A percentile compares a stretch with the other conserved stretches of the same genome.
Evolutionary conservation across 2,329 filamentous ascomycete species (phyloP).

Genomic region (Monosporascus sp.): DNA sequence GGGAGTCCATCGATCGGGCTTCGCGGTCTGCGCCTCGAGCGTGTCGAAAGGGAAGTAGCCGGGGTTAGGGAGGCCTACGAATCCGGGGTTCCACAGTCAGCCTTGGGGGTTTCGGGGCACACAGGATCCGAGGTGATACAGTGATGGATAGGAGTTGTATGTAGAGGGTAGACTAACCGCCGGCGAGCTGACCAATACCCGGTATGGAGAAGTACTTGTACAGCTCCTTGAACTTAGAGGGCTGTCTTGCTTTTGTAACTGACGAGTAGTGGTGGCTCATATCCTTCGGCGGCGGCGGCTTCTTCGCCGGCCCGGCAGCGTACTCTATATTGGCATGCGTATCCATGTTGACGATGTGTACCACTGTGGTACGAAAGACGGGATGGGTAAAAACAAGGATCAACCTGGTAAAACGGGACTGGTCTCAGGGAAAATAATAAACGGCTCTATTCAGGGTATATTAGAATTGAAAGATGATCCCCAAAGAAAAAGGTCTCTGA

Average conservation of each 20-base stretch:
- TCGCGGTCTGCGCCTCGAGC: constrained; percentile 73
- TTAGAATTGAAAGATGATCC: too few relatives aligned
- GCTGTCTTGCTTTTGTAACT: constrained; percentile 56
- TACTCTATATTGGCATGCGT: constrained; percentile 1
- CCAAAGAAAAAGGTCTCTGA: too few relatives aligned
- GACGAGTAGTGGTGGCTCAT: constrained; percentile 74
- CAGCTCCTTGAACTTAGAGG: constrained; percentile 70
- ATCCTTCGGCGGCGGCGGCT: constrained; percentile 58
- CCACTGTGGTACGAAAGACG: too few relatives aligned
- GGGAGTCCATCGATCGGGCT: constrained; percentile 67
- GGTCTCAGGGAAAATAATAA: neutral
- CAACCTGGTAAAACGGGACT: too few relatives aligned
- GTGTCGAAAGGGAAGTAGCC: constrained; percentile 88
- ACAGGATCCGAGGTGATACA: neutral
- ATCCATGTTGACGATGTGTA: constrained; percentile 12
- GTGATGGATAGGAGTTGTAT: neutral
- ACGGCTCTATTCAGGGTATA: too few relatives aligned
- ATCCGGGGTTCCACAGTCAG: neutral
- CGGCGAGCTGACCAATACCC: constrained; percentile 56
- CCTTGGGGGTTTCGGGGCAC: neutral
- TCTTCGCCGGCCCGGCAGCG: constrained; percentile 16
- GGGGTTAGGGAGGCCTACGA: constrained; percentile 69
- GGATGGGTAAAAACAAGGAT: too few relatives aligned
- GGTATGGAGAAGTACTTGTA: constrained; percentile 77
- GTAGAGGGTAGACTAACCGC: constrained; percentile 36